Evolutionary conservation across 2,329 filamentous ascomycete genomes (phyloP).

Genomic region (Colletotrichum tamarilloi): DNA sequence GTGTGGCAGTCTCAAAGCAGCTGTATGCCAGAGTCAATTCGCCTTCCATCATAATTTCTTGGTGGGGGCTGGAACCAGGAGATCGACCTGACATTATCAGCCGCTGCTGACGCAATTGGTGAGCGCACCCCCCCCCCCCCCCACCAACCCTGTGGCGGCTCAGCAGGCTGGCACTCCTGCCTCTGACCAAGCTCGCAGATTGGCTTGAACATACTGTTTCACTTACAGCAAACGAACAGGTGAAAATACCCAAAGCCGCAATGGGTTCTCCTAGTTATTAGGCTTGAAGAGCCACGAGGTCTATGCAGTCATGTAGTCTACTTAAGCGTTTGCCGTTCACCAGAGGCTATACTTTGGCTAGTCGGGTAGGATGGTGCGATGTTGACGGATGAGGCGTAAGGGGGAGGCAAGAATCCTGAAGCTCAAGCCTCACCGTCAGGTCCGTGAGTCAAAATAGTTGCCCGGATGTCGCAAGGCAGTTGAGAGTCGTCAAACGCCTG

Average conservation of each 20-base stretch:
- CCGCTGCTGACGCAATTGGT: neutral
- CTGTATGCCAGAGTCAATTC: neutral
- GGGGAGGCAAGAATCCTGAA: neutral
- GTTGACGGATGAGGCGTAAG: slow-evolving; percentile 5
- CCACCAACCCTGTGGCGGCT: neutral
- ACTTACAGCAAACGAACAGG: neutral
- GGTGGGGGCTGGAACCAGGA: neutral
- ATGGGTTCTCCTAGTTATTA: too few species aligned
- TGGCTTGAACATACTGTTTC: neutral
- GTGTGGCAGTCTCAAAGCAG: neutral
- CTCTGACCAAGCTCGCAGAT: neutral
- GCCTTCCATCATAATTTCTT: neutral
- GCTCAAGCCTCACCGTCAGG: neutral
- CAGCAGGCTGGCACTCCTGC: neutral
- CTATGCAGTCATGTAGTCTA: neutral
- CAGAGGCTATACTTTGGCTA: neutral
- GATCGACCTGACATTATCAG: too few species aligned
- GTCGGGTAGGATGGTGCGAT: neutral
- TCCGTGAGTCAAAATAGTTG: neutral
- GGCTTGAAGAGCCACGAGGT: neutral
- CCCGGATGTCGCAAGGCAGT: neutral
- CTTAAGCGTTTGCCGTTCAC: neutral
- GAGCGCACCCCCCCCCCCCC: neutral
- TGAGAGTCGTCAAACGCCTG: neutral
- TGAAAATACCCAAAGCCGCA: neutral